Percentiles rank a stretch among this genome's conserved stretches.
Evolutionary conservation across 2,329 filamentous ascomycete species (phyloP).

Genomic region (Aspergillus caelatus): DNA sequence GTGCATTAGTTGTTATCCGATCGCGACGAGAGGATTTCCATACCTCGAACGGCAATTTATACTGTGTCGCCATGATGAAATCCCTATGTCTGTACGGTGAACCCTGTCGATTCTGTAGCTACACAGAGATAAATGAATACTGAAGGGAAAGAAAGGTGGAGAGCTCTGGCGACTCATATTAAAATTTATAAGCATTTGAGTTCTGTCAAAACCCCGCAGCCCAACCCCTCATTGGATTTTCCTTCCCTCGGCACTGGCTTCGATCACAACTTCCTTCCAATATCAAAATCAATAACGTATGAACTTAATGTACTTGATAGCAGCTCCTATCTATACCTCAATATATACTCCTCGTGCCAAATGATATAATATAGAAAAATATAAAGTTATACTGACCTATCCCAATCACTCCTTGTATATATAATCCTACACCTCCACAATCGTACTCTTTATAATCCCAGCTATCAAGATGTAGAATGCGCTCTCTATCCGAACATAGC

Average conservation of each 20-base stretch:
- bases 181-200: background rate
- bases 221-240: background rate
- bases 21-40: background rate
- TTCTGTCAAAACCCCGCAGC: background rate
- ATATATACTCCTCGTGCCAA: no score
- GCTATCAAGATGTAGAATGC: no score
- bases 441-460: no score
- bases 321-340: no score
- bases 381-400: no score
- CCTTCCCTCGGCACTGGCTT: background rate
- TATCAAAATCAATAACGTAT: no score
- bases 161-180: background rate
- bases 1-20: background rate
- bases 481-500: no score
- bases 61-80: slow-evolving; percentile 34
- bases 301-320: no score
- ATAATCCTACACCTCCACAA: no score
- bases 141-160: background rate
- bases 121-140: background rate
- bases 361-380: no score
- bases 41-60: slow-evolving; percentile 44
- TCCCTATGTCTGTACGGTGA: background rate
- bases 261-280: no score
- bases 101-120: background rate
- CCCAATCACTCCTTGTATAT: no score